These are phyloP conservation scores for Amanita thiersii DNA, from an alignment of 768 basidiomycete genomes.

Conservation along the genomic window DNA sequence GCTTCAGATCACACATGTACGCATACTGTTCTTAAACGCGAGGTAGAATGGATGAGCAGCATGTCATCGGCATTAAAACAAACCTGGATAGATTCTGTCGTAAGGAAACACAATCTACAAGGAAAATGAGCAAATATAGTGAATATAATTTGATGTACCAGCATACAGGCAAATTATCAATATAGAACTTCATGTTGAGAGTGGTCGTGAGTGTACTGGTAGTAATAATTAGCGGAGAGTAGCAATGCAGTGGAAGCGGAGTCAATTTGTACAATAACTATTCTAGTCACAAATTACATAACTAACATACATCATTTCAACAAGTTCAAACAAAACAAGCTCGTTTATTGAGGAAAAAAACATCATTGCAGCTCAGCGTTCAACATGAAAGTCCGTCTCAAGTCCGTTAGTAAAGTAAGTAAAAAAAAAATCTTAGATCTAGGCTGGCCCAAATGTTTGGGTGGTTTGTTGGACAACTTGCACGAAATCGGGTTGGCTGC, in stretches of 20 bases:
- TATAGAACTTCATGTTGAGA: slow-evolving; percentile 65
- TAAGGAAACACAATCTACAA: slow-evolving; percentile 83
- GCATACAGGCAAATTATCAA: slow-evolving; percentile 78
- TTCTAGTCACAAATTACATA: no score
- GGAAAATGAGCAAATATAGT: slow-evolving; percentile 7
- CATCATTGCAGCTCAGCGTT: no score
- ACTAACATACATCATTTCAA: no score
- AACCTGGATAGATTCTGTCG: slow-evolving; percentile 93
- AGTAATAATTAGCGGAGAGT: no score
- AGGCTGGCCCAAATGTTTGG: slow-evolving; percentile 26
- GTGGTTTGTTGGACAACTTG: slow-evolving; percentile 21
- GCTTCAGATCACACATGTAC: slow-evolving; percentile 98
- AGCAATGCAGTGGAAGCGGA: no score
- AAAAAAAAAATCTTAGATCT: neutral
- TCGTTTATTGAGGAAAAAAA: no score
- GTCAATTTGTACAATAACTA: no score
- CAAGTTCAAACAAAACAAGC: no score
- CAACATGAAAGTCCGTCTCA: neutral
- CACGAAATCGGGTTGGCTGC: slow-evolving; percentile 23
- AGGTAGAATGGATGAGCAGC: slow-evolving; percentile 8
- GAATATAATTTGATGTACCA: slow-evolving; percentile 14
- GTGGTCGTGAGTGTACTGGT: neutral
- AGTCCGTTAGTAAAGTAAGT: neutral
- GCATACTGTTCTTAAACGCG: slow-evolving; percentile 82
- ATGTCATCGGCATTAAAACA: slow-evolving; percentile 13